Base-by-base conservation (phyloP, 164 flowering plant species). In the Cinnamomum chago region DNA sequence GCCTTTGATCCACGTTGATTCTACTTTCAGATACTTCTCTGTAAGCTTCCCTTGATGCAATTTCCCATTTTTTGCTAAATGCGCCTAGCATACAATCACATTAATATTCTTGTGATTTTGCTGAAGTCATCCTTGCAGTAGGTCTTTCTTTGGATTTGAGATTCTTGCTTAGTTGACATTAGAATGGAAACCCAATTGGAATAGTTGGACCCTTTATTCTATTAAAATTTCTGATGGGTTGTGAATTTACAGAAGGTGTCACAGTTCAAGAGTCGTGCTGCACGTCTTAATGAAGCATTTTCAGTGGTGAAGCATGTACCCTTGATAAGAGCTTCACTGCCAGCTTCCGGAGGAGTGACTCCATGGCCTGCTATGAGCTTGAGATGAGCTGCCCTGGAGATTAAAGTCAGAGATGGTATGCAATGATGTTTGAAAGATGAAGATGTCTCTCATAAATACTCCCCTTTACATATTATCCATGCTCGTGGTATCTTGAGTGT, bases 221-320 rank as follows among this genome's bases (percentile, higher is more conserved):
- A 64, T 23, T 64, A 64, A 24, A 64, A 11, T 55, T 64, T 23
- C 66, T 74, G 73, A 73, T 72, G 24, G 11, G 68, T 30, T 78
- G 72, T 69, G 4, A 68, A 72, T 72, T 10, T 87, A 90, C 97
- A 95, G 97, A 92, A 92, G 90, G 91, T 86, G 64, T 90, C 95
- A 40, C 94, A 92, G 89, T 84, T 92, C 84, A 87, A 81, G 91
- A 84, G 76, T 50, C 93, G 87, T 30, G 96, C 92, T 30, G 90
- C 91, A 14, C 95, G 97, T 62, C 90, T 93, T 7, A 96, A 93
- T 67, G 97, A 92, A 83, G 99, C 98, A 28, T 91, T 93, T 79
- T 90, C 98, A 52, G 87, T 93, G 18, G 98, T 93, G 80, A 89
- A 84, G 74, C 88, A 93, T 5, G 97, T 87, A 18, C 98, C 97